Evolutionary conservation across 495 filamentous ascomycete genomes (phyloP).

Genomic region (Cetradonia linearis): DNA sequence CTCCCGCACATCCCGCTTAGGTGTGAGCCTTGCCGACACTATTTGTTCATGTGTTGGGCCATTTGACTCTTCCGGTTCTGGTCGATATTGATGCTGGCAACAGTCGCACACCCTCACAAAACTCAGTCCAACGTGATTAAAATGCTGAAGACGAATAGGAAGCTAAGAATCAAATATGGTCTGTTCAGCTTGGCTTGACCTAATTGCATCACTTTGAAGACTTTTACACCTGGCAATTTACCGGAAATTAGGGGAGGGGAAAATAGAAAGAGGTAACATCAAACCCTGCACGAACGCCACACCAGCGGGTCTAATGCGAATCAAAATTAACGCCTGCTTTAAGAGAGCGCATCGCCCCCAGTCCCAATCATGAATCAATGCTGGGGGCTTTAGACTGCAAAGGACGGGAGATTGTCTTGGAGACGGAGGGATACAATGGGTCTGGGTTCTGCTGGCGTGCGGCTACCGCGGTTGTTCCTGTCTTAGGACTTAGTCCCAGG

Average conservation of each 20-base stretch:
- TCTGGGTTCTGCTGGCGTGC: not conserved
- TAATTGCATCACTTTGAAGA: slow-evolving; percentile 1
- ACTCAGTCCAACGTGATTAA: not conserved
- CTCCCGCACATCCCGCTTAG: slow-evolving; percentile 10
- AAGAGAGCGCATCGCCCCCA: not conserved
- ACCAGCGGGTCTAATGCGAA: slow-evolving; percentile 1
- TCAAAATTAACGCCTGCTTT: not conserved
- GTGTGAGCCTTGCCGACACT: not conserved
- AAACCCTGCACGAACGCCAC: slow-evolving; percentile 6
- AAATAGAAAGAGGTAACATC: not conserved
- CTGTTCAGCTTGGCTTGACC: not conserved
- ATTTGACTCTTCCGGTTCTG: not conserved
- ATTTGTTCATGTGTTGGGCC: not conserved
- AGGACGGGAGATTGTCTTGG: not conserved
- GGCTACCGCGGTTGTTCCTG: slow-evolving; percentile 2
- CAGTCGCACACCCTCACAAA: not conserved
- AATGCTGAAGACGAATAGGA: not conserved
- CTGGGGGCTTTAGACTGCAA: not conserved
- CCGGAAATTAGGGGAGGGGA: slow-evolving; percentile 10
- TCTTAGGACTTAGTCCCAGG: not conserved
- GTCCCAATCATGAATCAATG: not conserved
- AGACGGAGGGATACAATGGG: too few species aligned
- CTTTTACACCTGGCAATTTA: slow-evolving; percentile 3
- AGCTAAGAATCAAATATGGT: not conserved
- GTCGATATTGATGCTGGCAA: not conserved